phyloP scores from a whole-genome alignment of 306 rosid genomes.

The Aeschynomene evenia region DNA sequence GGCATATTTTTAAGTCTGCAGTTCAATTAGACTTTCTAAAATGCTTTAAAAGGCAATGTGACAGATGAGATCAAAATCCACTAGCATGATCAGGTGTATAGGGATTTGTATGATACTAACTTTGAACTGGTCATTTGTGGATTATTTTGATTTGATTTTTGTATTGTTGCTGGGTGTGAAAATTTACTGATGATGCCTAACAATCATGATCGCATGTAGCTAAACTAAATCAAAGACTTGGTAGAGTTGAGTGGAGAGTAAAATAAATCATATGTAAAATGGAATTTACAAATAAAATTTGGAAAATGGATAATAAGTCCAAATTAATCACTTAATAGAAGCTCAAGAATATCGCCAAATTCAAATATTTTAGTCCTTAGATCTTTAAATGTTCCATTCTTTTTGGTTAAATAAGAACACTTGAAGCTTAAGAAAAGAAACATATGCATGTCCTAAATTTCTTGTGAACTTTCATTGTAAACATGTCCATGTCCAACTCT shows the following conservation, averaged over 20 bases:
- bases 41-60: neutral
- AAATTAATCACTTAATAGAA: neutral
- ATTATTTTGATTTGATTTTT: neutral
- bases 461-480: neutral
- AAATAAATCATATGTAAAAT: neutral
- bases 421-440: neutral
- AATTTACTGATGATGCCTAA: neutral
- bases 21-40: neutral
- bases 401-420: neutral
- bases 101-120: neutral
- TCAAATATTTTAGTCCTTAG: neutral
- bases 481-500: neutral
- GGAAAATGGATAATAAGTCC: neutral
- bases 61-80: neutral
- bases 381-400: neutral
- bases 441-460: neutral
- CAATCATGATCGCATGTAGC: neutral
- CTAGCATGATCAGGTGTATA: slow-evolving; percentile 1
- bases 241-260: neutral
- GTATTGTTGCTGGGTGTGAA: neutral
- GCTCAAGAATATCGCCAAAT: neutral
- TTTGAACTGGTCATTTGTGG: neutral
- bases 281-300: neutral
- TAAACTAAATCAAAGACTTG: neutral
- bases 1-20: neutral